These are phyloP conservation scores for Cladosporium sp. DNA, from an alignment of 2,329 filamentous ascomycete species.

Conservation along the genomic window DNA sequence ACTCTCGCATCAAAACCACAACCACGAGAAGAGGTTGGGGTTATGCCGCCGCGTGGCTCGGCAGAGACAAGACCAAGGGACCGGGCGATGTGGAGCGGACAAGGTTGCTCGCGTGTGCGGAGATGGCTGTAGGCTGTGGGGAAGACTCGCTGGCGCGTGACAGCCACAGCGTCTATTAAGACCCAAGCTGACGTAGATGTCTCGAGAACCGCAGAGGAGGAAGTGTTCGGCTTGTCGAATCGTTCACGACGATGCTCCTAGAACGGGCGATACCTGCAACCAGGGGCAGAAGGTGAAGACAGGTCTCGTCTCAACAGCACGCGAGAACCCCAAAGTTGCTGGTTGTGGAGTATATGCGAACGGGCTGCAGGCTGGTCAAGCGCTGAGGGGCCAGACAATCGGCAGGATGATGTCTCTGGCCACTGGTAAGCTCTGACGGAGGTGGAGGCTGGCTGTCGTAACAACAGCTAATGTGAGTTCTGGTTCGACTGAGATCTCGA, in stretches of 20 bases:
- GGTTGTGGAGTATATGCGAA: slow-evolving; percentile 13
- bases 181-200: slow-evolving; percentile 4
- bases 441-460: background rate
- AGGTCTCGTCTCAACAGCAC: background rate
- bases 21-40: slow-evolving; percentile 12
- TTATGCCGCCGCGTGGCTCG: slow-evolving; percentile 17
- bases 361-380: slow-evolving; percentile 18
- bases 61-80: slow-evolving; percentile 1
- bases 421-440: background rate
- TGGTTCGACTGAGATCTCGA: background rate
- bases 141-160: slow-evolving; percentile 14
- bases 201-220: background rate
- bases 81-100: slow-evolving; percentile 10
- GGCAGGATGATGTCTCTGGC: slow-evolving; percentile 4
- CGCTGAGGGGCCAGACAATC: slow-evolving; percentile 10
- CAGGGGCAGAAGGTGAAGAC: slow-evolving; percentile 2
- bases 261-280: background rate
- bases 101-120: slow-evolving; percentile 17
- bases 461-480: background rate
- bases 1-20: background rate
- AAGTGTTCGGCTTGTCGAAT: background rate
- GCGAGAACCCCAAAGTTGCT: slow-evolving; percentile 6
- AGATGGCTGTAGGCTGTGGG: slow-evolving; percentile 18
- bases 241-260: background rate
- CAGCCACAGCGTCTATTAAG: slow-evolving; percentile 12